A percentile compares a stretch with the other conserved stretches of the same genome.
Evolutionary conservation across 495 filamentous ascomycete species (phyloP).

Genomic region (Saxophila tyrrhenica): DNA sequence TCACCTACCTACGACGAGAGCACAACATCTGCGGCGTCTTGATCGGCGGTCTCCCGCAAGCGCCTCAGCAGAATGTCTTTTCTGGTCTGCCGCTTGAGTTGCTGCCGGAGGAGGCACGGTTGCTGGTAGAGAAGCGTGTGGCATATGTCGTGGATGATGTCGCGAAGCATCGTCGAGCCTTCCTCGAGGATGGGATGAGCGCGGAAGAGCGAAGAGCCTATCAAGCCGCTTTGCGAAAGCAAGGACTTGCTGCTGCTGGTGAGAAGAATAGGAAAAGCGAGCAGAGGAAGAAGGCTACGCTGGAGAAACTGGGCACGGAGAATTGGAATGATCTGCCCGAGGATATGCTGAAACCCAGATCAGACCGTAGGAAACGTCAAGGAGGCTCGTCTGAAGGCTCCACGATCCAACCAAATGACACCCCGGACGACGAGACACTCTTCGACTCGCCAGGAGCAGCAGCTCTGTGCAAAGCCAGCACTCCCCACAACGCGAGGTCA

Average conservation of each 20-base stretch:
- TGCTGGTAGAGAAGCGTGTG: slow-evolving; percentile 69
- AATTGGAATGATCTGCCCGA: slow-evolving; percentile 21
- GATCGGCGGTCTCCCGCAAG: slow-evolving; percentile 77
- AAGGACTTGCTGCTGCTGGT: slow-evolving; percentile 32
- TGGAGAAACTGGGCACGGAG: slow-evolving; percentile 12
- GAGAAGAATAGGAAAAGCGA: slow-evolving; percentile 19
- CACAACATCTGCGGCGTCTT: slow-evolving; percentile 83
- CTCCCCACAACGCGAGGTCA: neutral
- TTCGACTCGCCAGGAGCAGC: slow-evolving; percentile 27
- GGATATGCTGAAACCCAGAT: slow-evolving; percentile 14
- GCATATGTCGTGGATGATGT: slow-evolving; percentile 72
- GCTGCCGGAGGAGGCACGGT: slow-evolving; percentile 76
- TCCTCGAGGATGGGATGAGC: slow-evolving; percentile 40
- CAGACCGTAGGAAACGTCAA: neutral
- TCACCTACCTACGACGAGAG: slow-evolving; percentile 66
- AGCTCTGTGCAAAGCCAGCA: neutral
- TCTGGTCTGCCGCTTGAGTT: slow-evolving; percentile 78
- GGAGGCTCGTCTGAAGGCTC: slow-evolving; percentile 4
- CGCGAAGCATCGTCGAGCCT: slow-evolving; percentile 48
- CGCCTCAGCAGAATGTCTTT: slow-evolving; percentile 90
- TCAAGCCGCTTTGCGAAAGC: slow-evolving; percentile 22
- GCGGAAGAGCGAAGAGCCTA: slow-evolving; percentile 39
- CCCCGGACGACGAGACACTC: slow-evolving; percentile 22
- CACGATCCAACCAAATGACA: neutral
- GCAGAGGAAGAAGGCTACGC: slow-evolving; percentile 16